These are phyloP conservation scores for Rutstroemia sp. DNA, from an alignment of 2,329 filamentous ascomycete genomes.

Conservation along the genomic window DNA sequence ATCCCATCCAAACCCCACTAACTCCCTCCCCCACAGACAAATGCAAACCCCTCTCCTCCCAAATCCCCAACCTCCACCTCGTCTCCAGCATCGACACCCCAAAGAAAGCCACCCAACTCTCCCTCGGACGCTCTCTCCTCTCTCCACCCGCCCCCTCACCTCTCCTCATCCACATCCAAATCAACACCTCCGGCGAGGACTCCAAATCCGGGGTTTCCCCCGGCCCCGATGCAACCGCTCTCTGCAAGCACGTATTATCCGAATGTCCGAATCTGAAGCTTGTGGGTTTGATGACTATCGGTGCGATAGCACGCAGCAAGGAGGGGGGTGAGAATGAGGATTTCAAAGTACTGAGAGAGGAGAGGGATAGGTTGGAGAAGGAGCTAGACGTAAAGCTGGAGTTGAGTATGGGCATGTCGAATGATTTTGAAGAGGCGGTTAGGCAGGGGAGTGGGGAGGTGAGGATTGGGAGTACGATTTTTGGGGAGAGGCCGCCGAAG, in stretches of 20 bases:
- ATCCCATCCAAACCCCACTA: not conserved
- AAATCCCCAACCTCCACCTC: constrained; percentile 82
- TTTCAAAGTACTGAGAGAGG: constrained; percentile 61
- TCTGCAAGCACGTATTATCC: constrained; percentile 64
- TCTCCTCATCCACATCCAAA: constrained; percentile 70
- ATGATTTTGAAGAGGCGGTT: constrained; percentile 60
- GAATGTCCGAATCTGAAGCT: constrained; percentile 68
- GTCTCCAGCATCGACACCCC: constrained; percentile 82
- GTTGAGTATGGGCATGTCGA: constrained; percentile 18
- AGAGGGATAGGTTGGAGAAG: constrained; percentile 60
- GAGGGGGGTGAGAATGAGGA: constrained; percentile 85
- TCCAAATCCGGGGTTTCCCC: constrained; percentile 78
- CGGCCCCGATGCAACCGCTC: constrained; percentile 46
- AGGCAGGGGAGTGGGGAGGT: constrained; percentile 80
- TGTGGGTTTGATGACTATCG: constrained; percentile 92
- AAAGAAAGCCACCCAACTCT: constrained; percentile 81
- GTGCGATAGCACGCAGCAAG: constrained; percentile 74
- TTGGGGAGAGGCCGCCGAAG: constrained; percentile 63
- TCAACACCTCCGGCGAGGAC: constrained; percentile 89
- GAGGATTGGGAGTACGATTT: constrained; percentile 87
- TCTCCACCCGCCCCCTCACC: constrained; percentile 24
- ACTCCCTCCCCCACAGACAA: constrained; percentile 53
- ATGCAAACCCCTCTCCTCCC: constrained; percentile 74
- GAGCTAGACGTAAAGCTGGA: constrained; percentile 45
- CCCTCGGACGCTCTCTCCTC: constrained; percentile 64